phyloP scores from a whole-genome alignment of 2,329 filamentous ascomycete genomes.

The Knoxdaviesia proteae region DNA sequence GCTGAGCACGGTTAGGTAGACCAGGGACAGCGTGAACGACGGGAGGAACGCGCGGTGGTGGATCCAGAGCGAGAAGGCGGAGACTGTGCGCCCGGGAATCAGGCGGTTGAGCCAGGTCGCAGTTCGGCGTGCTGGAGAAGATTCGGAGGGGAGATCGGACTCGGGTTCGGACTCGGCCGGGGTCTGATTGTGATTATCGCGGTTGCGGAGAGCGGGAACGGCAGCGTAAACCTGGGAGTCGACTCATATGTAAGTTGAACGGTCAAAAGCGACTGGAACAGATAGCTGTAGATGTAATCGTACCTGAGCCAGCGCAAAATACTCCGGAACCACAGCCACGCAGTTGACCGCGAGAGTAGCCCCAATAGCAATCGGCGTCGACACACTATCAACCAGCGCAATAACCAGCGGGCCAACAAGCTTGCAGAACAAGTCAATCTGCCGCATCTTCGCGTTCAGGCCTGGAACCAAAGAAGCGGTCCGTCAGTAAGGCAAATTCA shows the following conservation, averaged over 20 bases:
- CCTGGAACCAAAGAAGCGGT: slow-evolving; percentile 8
- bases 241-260: too few species aligned
- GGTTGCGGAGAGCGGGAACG: too few species aligned
- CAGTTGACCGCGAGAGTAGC: slow-evolving; percentile 27
- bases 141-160: too few species aligned
- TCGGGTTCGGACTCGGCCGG: too few species aligned
- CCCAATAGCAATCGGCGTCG: slow-evolving; percentile 25
- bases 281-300: too few species aligned
- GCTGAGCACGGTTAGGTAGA: slow-evolving; percentile 40
- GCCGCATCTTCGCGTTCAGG: slow-evolving; percentile 38
- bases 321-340: slow-evolving; percentile 27
- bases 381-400: slow-evolving; percentile 26
- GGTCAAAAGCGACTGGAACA: too few species aligned
- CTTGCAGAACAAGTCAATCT: slow-evolving; percentile 40
- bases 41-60: slow-evolving; percentile 35
- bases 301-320: slow-evolving; percentile 22
- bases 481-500: neutral
- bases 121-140: too few species aligned
- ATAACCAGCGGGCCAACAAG: slow-evolving; percentile 34
- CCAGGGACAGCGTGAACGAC: slow-evolving; percentile 34
- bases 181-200: too few species aligned
- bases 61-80: slow-evolving; percentile 22
- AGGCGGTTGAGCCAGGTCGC: too few species aligned
- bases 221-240: too few species aligned
- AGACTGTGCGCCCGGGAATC: slow-evolving; percentile 1